Conservation (phyloP, 2,329 filamentous ascomycete species). For the Neopestalotiopsis rosae region DNA sequence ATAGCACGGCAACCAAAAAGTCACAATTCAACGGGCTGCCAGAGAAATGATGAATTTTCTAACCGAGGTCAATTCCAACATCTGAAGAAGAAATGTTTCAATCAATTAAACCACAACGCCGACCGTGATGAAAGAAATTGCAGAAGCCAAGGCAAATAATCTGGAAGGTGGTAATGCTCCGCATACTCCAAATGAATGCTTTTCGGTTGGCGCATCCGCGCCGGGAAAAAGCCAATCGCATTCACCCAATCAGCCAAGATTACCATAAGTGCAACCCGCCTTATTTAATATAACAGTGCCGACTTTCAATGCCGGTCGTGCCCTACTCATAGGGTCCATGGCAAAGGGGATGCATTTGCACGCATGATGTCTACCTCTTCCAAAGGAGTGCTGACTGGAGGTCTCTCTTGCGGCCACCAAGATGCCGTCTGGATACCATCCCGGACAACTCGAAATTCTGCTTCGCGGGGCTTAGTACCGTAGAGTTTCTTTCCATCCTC, state of each 20-base stretch:
- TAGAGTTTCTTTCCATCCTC: slow-evolving; percentile 39
- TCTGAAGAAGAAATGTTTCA: no score
- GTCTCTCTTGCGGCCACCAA: background rate
- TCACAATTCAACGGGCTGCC: background rate
- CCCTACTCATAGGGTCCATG: background rate
- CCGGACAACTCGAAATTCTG: background rate
- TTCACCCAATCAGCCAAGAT: background rate
- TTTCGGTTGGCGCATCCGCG: background rate
- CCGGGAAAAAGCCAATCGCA: background rate
- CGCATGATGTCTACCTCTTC: background rate
- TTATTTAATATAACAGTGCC: background rate
- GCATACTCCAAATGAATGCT: background rate
- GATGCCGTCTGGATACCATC: no score
- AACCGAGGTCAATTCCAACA: background rate
- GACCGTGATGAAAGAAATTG: no score
- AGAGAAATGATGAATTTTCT: background rate
- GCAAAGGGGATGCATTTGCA: background rate
- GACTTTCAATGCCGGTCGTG: background rate
- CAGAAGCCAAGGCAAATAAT: background rate
- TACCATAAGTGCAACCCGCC: background rate
- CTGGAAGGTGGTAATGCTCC: background rate
- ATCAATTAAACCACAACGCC: background rate
- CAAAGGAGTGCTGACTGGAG: background rate
- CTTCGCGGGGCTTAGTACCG: background rate
- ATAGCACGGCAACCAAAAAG: slow-evolving; percentile 1